Evolutionary conservation across 2,329 filamentous ascomycete species (phyloP).

Genomic region (Colletotrichum godetiae): DNA sequence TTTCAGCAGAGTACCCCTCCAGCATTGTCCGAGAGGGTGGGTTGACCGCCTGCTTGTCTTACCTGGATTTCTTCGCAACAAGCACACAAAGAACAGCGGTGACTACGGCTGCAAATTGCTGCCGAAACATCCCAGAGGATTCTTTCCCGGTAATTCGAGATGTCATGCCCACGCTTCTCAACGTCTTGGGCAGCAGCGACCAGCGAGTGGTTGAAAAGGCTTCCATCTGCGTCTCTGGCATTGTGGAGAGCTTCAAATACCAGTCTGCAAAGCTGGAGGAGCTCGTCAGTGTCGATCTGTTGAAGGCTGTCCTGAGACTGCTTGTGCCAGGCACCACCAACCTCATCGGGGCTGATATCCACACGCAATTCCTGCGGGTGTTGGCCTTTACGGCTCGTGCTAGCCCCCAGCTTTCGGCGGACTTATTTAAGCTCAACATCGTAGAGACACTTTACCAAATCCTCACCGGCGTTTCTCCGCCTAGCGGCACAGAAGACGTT

Average conservation of each 20-base stretch:
- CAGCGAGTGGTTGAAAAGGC: constrained; percentile 97
- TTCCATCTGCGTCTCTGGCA: constrained; percentile 92
- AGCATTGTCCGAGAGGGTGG: constrained; percentile 97
- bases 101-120: constrained; percentile 97
- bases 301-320: constrained; percentile 86
- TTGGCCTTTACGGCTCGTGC: constrained; percentile 90
- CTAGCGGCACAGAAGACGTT: constrained; percentile 79
- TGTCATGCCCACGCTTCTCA: constrained; percentile 95
- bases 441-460: constrained; percentile 99
- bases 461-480: constrained; percentile 92
- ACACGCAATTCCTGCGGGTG: constrained; percentile 95
- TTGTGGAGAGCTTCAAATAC: constrained; percentile 97
- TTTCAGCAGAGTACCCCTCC: constrained; percentile 93
- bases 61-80: constrained; percentile 96
- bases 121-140: constrained; percentile 94
- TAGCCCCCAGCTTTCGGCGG: constrained; percentile 86
- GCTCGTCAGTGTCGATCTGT: constrained; percentile 87
- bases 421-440: constrained; percentile 94
- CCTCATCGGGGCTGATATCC: constrained; percentile 91
- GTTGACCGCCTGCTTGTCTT: constrained; percentile 93
- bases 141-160: constrained; percentile 92
- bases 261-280: constrained; percentile 90
- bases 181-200: constrained; percentile 90
- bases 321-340: constrained; percentile 95
- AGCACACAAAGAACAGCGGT: constrained; percentile 97